Percentiles rank a stretch among this genome's conserved stretches.
Evolutionary conservation across 768 basidiomycete species (phyloP).

Genomic region (Suillus plorans): DNA sequence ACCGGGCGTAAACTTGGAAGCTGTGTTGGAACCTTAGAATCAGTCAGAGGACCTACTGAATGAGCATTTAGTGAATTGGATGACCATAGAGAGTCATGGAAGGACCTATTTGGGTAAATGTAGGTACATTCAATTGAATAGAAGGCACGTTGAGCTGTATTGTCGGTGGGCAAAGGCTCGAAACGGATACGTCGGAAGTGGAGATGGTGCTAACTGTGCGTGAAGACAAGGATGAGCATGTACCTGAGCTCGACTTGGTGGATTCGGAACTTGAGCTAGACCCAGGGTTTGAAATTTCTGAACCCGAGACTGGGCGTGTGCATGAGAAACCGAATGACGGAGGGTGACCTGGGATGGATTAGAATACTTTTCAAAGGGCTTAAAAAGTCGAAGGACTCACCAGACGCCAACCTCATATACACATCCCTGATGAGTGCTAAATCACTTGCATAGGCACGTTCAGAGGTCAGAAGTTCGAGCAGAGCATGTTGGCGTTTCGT

Average conservation of each 20-base stretch:
- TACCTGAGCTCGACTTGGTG: constrained; percentile 34
- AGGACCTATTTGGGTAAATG: constrained; percentile 26
- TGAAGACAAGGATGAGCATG: constrained; percentile 38
- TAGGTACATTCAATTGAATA: not conserved
- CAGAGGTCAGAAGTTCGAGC: constrained; percentile 74
- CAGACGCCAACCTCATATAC: constrained; percentile 76
- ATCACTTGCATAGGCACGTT: constrained; percentile 83
- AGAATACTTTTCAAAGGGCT: constrained; percentile 9
- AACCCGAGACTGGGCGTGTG: constrained; percentile 25
- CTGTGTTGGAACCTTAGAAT: constrained; percentile 17
- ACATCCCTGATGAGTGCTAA: constrained; percentile 75
- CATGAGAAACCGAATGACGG: constrained; percentile 35
- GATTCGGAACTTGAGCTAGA: constrained; percentile 3
- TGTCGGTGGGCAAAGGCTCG: not conserved
- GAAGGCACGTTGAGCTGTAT: not conserved
- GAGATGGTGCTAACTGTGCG: constrained; percentile 50
- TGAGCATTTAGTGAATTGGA: constrained; percentile 22
- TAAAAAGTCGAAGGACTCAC: constrained; percentile 38
- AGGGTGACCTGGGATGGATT: constrained; percentile 35
- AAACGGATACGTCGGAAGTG: constrained; percentile 43
- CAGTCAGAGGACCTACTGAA: constrained; percentile 23
- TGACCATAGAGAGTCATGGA: constrained; percentile 38
- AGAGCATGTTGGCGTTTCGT: constrained; percentile 79
- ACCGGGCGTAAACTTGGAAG: not conserved
- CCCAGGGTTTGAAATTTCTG: constrained; percentile 15